phyloP scores from a whole-genome alignment of 208 protist species.

The Lotmaria passim region DNA sequence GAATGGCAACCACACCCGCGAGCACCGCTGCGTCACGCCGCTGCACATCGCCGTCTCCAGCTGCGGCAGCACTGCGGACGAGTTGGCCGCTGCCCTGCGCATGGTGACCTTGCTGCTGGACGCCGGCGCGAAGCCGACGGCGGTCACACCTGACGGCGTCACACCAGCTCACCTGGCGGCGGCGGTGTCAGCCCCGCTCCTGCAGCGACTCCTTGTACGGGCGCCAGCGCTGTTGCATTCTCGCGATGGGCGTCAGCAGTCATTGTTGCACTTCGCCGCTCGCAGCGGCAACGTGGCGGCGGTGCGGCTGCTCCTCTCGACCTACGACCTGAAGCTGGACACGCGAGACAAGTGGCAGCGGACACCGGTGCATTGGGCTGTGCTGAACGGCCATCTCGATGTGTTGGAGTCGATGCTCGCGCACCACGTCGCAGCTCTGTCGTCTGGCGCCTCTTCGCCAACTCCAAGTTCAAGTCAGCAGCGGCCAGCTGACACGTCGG shows the following conservation, averaged over 20 bases:
- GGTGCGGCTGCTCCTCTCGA: constrained; percentile 37
- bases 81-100: constrained; percentile 5
- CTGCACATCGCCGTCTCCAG: constrained; percentile 52
- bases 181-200: constrained; percentile 22
- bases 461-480: not conserved
- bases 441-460: not conserved
- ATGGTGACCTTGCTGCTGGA: constrained; percentile 42
- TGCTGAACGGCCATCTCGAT: constrained; percentile 44
- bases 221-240: constrained; percentile 20
- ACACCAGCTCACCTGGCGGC: constrained; percentile 60
- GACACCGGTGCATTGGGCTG: constrained; percentile 65
- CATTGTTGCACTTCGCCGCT: constrained; percentile 67
- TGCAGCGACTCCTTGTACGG: constrained; percentile 26
- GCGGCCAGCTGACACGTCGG: not conserved
- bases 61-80: not conserved
- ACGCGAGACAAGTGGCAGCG: constrained; percentile 76
- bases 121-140: constrained; percentile 41
- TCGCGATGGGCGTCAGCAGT: constrained; percentile 61
- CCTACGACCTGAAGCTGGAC: constrained; percentile 29
- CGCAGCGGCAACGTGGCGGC: constrained; percentile 36
- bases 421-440: not conserved
- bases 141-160: constrained; percentile 56
- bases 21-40: constrained; percentile 49
- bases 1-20: constrained; percentile 46
- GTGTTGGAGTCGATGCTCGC: constrained; percentile 43